Base-by-base conservation (phyloP, 1,284 basidiomycete species). In the Ganoderma meredithae region DNA sequence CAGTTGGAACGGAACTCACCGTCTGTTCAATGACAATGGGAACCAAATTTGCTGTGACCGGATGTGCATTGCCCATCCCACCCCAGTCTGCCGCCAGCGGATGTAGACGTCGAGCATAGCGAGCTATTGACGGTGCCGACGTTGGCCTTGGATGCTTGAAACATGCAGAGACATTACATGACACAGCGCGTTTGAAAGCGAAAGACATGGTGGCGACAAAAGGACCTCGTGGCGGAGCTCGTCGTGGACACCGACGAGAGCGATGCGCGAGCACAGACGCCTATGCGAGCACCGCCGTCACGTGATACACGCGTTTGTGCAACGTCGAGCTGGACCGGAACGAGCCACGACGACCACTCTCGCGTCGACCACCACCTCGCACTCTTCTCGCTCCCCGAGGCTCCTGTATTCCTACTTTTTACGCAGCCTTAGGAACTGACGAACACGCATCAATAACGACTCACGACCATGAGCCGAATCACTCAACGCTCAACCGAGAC, bases 1-100 rank as follows among this genome's bases (percentile, higher is more conserved):
- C 6, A 43, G 3, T 31, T 6, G 7, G 27, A 27, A 17, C n/a
- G 65, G 53, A 31, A 39, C 52, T 59, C 75, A 95, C 95, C 59
- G 95, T 97, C 80, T 97, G 94, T 75, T 97, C 95, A 70, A 97
- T 94, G 59, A 98, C 95, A 63, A 96, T 96, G 9, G 95, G 95
- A 31, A 97, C 94, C 62, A 97, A 22, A 39, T 72, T 72, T 27
- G 71, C 69, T 2, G 71, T 72, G 3, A 72, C 71, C 9, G 69
- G 71, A 33, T 53, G 68, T 12, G 69, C 69, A 61, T 69, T 69
- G 25, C 69, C 71, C 0, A 66, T 22, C 39, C 65, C 68, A 31
- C 64, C 66, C 68, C 66, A 68, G 62, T 69, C 63, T 41, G 66
- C 60, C 17, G 71, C 65, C 3, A 72, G 53, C 12, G 71, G 71